Base-by-base conservation (phyloP, 805 yeast genomes). In the Lipomyces chichibuensis region DNA sequence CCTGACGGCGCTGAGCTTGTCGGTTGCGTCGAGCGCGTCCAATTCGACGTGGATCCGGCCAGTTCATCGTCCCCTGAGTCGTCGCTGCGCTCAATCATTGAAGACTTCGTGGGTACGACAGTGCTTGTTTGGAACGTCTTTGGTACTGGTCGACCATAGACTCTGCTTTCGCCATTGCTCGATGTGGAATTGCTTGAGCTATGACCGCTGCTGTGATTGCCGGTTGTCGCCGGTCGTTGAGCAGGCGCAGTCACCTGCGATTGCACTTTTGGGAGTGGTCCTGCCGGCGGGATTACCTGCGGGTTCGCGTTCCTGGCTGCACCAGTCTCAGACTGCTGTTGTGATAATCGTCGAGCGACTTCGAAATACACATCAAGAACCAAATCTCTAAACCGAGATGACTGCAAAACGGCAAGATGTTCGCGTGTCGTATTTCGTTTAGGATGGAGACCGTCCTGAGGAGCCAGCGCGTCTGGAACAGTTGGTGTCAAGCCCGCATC, bases 361-460 rank as follows among this genome's bases (percentile, higher is more conserved):
- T 95, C 99, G 76, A 81, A 91, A 55, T 90, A 81, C 55, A 95
- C 92, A 76, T 95, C 99, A 65, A 90, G 88, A 23, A 92, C 96
- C 76, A 95, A 84, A 76, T 94, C 99, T 73, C 88, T 88, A 80
- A 95, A 95, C 68, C 98, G 80, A 2, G 88, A 77, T 60, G 88
- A 87, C 1, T 97, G 95, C 66, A 95, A 84, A 59, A 90, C 87
- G 4, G 97, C 89, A 72, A 95, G 83, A 79, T 93, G 94, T 77
- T 91, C 91, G 73, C 99, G 84, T 1, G 99, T 98, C 77, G 92
- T 96, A 76, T 95, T 96, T 75, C 99, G 85, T 76, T 92, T 93
- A 55, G 96, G 93, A 77, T 95, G 99, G 79, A 91, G 92, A 23
- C 84, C 83, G 6, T 85, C 82, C 73, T 86, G 85, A 5, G 97